Percentiles rank a stretch among this genome's conserved stretches.
phyloP scores from a whole-genome alignment of 805 yeast species.

The Danielia oregonensis region DNA sequence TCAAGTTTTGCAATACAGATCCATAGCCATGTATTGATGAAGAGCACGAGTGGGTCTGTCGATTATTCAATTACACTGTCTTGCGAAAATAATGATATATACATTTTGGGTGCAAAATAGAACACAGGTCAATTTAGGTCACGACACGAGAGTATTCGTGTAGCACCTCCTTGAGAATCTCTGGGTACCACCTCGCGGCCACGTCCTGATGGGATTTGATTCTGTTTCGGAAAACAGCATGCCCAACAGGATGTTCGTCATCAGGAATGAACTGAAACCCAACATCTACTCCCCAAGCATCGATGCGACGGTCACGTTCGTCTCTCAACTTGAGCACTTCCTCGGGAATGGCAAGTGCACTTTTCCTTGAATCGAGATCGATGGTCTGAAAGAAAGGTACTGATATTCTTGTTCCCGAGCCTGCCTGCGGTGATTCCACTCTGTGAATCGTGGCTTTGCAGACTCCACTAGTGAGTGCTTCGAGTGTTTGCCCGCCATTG shows the following conservation, averaged over 20 bases:
- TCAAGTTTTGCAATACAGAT: too few relatives aligned
- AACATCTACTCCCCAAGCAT: conserved; percentile 33
- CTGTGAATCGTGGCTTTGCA: conserved; percentile 59
- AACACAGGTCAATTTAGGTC: too few relatives aligned
- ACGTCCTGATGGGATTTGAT: conserved; percentile 44
- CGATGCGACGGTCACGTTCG: conserved; percentile 32
- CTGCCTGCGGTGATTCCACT: conserved; percentile 39
- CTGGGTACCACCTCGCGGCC: conserved; percentile 41
- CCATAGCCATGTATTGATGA: too few relatives aligned
- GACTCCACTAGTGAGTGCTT: conserved; percentile 54
- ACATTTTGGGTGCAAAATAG: too few relatives aligned
- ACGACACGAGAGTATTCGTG: conserved; percentile 19
- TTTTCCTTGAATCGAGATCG: conserved; percentile 32
- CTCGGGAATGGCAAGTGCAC: conserved; percentile 27
- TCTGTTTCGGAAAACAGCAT: conserved; percentile 44
- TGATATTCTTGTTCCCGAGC: conserved; percentile 41
- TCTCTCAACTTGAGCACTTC: conserved; percentile 26
- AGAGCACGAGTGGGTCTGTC: too few relatives aligned
- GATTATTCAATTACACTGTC: too few relatives aligned
- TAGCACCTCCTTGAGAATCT: conserved; percentile 30
- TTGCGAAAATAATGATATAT: too few relatives aligned
- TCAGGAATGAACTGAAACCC: conserved; percentile 41
- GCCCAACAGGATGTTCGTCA: conserved; percentile 41
- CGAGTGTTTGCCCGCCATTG: conserved; percentile 59
- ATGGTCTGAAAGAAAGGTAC: conserved; percentile 49